Conservation (phyloP, 148 eudicot species). For the Chenopodium album region DNA sequence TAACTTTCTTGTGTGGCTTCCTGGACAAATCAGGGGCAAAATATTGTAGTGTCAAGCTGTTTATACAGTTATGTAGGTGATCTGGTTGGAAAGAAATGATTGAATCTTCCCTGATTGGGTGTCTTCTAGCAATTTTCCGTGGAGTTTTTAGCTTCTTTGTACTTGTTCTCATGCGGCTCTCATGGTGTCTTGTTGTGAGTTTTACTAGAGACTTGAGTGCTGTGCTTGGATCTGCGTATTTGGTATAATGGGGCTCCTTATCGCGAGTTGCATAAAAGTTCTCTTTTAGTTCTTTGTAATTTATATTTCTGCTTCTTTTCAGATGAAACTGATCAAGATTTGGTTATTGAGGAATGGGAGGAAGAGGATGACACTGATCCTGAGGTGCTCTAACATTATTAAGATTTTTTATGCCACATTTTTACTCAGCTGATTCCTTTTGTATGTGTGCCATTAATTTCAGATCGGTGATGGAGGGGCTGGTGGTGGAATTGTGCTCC, state of each 20-base stretch:
- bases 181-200: not conserved
- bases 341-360: slow-evolving; percentile 71
- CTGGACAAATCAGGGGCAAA: not conserved
- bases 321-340: slow-evolving; percentile 51
- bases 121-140: not conserved
- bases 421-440: not conserved
- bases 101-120: not conserved
- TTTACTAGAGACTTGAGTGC: not conserved
- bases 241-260: not conserved
- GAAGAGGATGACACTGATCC: slow-evolving; percentile 87
- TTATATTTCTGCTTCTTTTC: slow-evolving; percentile 19
- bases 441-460: slow-evolving; percentile 18
- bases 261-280: not conserved
- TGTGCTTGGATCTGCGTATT: not conserved
- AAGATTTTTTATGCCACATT: not conserved
- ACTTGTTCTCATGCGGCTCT: not conserved
- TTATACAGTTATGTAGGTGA: too few relatives aligned
- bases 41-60: too few relatives aligned
- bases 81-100: too few relatives aligned
- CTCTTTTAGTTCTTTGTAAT: not conserved
- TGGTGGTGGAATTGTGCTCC: slow-evolving; percentile 90
- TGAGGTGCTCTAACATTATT: slow-evolving; percentile 44
- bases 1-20: not conserved
- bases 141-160: not conserved
- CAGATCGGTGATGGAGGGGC: slow-evolving; percentile 94